Evolutionary conservation across 352 stramenopile species (phyloP), one percentile per base, ranked within the genome.

Genomic region (Phytophthora europaea): DNA sequence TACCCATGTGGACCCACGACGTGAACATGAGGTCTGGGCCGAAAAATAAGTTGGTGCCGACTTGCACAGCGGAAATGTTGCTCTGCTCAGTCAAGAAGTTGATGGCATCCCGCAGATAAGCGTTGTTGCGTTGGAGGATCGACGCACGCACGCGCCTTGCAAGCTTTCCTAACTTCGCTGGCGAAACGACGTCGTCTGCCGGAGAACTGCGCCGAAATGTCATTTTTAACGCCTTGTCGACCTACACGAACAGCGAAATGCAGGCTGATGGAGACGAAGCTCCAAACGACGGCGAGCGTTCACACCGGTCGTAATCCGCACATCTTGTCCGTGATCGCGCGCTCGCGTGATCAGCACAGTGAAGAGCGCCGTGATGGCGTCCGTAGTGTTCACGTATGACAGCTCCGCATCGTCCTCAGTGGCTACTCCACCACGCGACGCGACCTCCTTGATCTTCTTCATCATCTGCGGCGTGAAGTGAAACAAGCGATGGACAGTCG

Each of bases 21-120:
- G 84, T 87, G 76, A 90, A 89, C 74, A 88, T 85, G 59, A 90
- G 60, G 43, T 92, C 82, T 2, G 69, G 59, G 1, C 84, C 82
- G 28, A 88, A 81, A 59, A 84, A 73, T 56, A 88, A 90, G 36
- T 87, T 73, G 7, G 72, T 80, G 4, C 79, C 74, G 0, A 86
- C 72, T 6, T 81, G 63, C 61, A 88, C 73, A 33, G 78, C 72
- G 2, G 62, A 73, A 45, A 78, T 61, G 22, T 79, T 80, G 1
- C 38, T 65, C 33, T 87, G 73, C 16, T 79, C 61, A 0, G 66
- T 61, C 23, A 90, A 54, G 47, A 90, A 92, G 45, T 82, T 75
- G 23, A 90, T 79, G 47, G 81, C 78, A 52, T 92, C 85, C 2
- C 78, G 73, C 20, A 90, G 31, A 48, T 82, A 90, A 2, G 28